Evolutionary conservation across 192 early-diverging fungal species (phyloP).

Genomic region (Rhizophagus clarus): DNA sequence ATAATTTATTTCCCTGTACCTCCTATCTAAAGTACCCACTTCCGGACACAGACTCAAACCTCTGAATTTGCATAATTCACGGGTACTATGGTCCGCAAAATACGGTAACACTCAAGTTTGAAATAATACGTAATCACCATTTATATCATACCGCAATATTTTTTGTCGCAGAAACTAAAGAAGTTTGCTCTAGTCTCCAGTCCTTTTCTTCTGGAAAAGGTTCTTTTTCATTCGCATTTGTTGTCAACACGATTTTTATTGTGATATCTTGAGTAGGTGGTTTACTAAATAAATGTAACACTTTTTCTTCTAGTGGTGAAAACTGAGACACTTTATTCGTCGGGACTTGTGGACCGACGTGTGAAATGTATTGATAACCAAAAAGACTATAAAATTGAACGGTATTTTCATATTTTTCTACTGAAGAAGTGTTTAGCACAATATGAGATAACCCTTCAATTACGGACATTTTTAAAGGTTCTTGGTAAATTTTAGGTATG

Average conservation of each 20-base stretch:
- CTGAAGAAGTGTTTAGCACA: neutral
- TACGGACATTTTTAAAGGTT: conserved; percentile 1
- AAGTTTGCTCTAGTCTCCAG: conserved; percentile 1
- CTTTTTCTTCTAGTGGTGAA: neutral
- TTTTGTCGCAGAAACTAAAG: neutral
- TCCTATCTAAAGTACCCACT: no score
- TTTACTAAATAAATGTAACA: conserved; percentile 10
- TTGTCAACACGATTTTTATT: conserved; percentile 2
- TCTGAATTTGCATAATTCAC: no score
- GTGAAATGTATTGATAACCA: neutral
- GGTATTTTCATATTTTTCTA: neutral
- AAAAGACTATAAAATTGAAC: conserved; percentile 10
- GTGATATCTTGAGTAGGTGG: neutral
- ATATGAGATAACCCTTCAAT: conserved; percentile 24
- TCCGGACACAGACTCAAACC: no score
- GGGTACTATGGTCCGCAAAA: no score
- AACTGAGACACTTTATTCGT: neutral
- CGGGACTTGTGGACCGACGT: neutral
- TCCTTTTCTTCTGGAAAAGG: neutral
- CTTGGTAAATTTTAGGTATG: no score
- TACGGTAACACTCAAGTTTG: no score
- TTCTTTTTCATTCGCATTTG: neutral
- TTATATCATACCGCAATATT: conserved; percentile 15
- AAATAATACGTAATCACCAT: no score
- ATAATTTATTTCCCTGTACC: no score